Evolutionary conservation across 2,329 filamentous ascomycete genomes (phyloP).

Genomic region (Fusarium hainanense): DNA sequence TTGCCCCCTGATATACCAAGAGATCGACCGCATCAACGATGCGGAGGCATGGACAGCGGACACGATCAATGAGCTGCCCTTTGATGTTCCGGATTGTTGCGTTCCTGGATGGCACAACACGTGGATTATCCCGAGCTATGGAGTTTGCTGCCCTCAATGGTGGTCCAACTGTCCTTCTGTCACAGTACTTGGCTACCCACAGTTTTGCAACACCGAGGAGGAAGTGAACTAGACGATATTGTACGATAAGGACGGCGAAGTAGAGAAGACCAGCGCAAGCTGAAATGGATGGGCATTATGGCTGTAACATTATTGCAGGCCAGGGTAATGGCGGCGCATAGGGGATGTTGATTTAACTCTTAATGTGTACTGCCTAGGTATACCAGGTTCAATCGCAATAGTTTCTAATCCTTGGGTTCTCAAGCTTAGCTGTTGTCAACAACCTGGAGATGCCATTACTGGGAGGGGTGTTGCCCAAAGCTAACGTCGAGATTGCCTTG

Average conservation of each 20-base stretch:
- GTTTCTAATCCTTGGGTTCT: not conserved
- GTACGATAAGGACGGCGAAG: conserved; percentile 9
- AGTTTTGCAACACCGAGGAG: conserved; percentile 7
- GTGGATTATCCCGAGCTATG: conserved; percentile 25
- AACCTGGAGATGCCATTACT: not conserved
- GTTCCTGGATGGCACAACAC: conserved; percentile 44
- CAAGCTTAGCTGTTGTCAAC: not conserved
- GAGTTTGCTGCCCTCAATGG: conserved; percentile 35
- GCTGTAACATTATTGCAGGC: not conserved
- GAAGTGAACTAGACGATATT: conserved; percentile 1
- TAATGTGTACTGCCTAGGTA: not conserved
- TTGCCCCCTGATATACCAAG: conserved; percentile 39
- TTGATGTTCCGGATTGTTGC: conserved; percentile 42
- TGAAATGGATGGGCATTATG: not conserved
- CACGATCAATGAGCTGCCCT: conserved; percentile 40
- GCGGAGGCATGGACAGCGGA: conserved; percentile 42
- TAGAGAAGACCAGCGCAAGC: conserved; percentile 30
- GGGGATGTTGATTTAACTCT: not conserved
- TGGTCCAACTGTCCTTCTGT: conserved; percentile 35
- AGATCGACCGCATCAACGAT: conserved; percentile 47
- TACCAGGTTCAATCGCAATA: not conserved
- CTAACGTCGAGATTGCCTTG: not conserved
- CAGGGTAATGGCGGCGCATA: not conserved
- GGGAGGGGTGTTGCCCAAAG: not conserved
- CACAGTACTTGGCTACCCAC: conserved; percentile 21